Conservation (phyloP, 371 early-diverging fungal species). For the Actinomortierella wolfii region DNA sequence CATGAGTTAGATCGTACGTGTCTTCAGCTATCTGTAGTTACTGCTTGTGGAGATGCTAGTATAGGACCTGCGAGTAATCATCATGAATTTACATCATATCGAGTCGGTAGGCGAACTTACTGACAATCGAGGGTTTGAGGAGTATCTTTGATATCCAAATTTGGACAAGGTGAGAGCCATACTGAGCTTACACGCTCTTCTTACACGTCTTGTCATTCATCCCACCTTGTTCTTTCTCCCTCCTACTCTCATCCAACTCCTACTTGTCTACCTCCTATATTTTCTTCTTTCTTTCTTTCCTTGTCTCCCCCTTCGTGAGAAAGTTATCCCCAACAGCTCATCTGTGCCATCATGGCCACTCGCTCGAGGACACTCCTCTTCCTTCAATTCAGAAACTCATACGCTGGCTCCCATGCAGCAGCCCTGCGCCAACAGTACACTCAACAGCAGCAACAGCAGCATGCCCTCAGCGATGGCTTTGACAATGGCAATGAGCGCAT, state of each 20-base stretch:
- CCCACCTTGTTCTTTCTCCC: background rate
- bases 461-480: conserved; percentile 6
- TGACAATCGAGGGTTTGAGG: too few species aligned
- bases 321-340: background rate
- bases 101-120: too few species aligned
- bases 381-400: conserved; percentile 92
- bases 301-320: background rate
- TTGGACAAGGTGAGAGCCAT: too few species aligned
- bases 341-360: conserved; percentile 68
- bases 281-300: background rate
- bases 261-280: background rate
- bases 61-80: too few species aligned
- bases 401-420: conserved; percentile 68
- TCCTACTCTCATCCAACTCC: background rate
- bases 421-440: conserved; percentile 34
- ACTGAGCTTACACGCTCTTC: background rate
- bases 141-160: too few species aligned
- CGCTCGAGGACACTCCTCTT: conserved; percentile 90
- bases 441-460: conserved; percentile 46
- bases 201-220: background rate
- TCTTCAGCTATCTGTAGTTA: too few species aligned
- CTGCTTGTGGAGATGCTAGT: too few species aligned
- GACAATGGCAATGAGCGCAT: conserved; percentile 58
- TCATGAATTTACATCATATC: too few species aligned
- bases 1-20: too few species aligned